Evolutionary conservation across 2,329 filamentous ascomycete genomes (phyloP), one percentile per base, ranked within the genome.

Genomic region (Ceratocystis cacaofunesta): DNA sequence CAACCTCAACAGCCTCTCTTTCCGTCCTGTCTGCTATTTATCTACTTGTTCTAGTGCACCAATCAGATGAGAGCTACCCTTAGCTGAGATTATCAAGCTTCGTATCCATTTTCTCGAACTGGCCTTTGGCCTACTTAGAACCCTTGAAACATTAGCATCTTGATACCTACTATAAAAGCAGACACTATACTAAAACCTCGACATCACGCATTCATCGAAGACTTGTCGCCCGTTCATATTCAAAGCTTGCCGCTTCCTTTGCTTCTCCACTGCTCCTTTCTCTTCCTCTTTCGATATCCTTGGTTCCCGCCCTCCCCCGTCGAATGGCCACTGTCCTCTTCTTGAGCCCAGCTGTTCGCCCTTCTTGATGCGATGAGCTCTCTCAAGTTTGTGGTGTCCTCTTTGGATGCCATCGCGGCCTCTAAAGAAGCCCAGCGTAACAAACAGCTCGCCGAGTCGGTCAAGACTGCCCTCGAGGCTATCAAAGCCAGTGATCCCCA

Each of bases 371-470:
- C 65, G 52, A 88, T 95, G 79, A 95, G 88, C 81, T 97, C 94
- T 70, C 86, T 95, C 72, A 92, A 96, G 72, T 99, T 99, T 74
- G 90, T 99, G 72, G 86, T 95, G 72, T 92, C 89, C 72, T 92
- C 94, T 48, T 79, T 99, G 73, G 94, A 96, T 79, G 87, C 86
- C 73, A 96, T 99, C 72, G 89, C 89, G 68, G 83, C 87, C 65
- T 95, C 92, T 60, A 95, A 92, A 77, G 92, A 99, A 78, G 91
- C 92, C 63, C 84, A 88, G 74, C 89, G 86, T 76, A 91, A 86
- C 74, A 94, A 91, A 75, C 86, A 90, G 72, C 82, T 99, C 50
- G 85, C 84, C 68, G 91, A 96, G 68, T 82, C 90, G 46, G 86
- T 91, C 65, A 87, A 91, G 71, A 86, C 85, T 71, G 94, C 94